Percentiles rank a stretch among this genome's conserved stretches.
These are phyloP conservation scores for Solanum chaucha DNA, from an alignment of 257 asterid genomes.

Conservation along the genomic window DNA sequence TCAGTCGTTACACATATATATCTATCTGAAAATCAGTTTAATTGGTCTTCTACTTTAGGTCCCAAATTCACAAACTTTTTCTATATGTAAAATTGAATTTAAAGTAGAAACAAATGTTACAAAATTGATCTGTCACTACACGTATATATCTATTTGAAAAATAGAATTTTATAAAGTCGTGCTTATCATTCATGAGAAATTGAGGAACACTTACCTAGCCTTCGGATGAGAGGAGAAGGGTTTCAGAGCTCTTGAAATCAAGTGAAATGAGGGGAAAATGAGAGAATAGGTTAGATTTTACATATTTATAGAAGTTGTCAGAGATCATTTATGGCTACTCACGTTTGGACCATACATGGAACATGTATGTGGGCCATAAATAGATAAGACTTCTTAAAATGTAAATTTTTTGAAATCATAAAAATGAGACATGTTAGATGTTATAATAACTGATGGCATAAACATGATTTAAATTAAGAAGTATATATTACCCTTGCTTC, in stretches of 20 bases:
- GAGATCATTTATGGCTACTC: not conserved
- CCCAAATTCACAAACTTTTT: not conserved
- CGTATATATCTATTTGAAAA: not conserved
- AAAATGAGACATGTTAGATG: no score
- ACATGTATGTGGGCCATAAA: no score
- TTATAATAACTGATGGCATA: no score
- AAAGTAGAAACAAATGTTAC: not conserved
- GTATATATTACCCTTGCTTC: not conserved
- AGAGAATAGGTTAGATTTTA: not conserved
- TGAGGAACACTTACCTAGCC: not conserved
- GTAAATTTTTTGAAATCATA: no score
- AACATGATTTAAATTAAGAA: no score
- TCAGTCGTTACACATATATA: no score
- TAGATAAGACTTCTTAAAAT: no score
- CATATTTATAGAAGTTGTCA: no score
- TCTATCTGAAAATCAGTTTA: not conserved
- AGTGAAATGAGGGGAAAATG: not conserved
- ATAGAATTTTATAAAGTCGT: no score
- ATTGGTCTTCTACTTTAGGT: not conserved
- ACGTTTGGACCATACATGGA: no score
- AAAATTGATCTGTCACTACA: not conserved
- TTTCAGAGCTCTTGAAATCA: no score
- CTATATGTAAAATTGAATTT: not conserved
- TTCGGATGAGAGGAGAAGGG: not conserved
- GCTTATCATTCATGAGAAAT: no score